phyloP scores from a whole-genome alignment of 2,329 filamentous ascomycete species.

The Talaromyces sp. region DNA sequence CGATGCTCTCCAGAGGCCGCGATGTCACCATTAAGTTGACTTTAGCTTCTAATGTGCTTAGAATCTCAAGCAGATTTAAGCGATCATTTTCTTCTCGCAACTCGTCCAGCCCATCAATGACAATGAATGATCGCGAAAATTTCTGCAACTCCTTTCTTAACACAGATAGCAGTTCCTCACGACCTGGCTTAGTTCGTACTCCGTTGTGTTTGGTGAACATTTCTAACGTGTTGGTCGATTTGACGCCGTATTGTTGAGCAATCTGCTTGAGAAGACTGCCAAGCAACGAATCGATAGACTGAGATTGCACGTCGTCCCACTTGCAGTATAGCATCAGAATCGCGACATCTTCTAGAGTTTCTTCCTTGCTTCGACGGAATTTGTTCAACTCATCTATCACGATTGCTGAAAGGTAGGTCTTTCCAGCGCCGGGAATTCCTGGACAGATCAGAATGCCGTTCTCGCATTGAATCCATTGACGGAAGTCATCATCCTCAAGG shows the following conservation, averaged over 20 bases:
- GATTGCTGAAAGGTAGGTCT: neutral
- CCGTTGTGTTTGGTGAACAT: neutral
- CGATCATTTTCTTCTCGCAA: neutral
- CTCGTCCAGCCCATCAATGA: slow-evolving; percentile 5
- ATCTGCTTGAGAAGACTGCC: slow-evolving; percentile 3
- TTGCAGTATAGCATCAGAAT: slow-evolving; percentile 2
- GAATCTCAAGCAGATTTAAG: neutral
- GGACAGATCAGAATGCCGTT: neutral
- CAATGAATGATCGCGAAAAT: neutral
- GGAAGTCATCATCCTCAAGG: neutral
- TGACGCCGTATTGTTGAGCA: neutral
- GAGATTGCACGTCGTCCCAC: neutral
- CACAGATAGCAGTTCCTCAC: neutral
- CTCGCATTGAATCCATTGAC: neutral
- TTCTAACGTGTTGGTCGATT: neutral
- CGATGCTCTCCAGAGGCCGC: neutral
- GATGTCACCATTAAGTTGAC: slow-evolving; percentile 2
- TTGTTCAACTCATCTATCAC: slow-evolving; percentile 2
- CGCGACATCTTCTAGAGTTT: neutral
- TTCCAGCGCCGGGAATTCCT: neutral
- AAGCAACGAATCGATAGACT: neutral
- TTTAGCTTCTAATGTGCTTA: neutral
- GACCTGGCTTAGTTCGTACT: neutral
- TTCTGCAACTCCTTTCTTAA: neutral
- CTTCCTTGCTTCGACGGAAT: neutral